Evolutionary conservation across 225 moss, liverwort and hornwort species (phyloP), one percentile per base, ranked within the genome.

Genomic region (Climacium dendroides): DNA sequence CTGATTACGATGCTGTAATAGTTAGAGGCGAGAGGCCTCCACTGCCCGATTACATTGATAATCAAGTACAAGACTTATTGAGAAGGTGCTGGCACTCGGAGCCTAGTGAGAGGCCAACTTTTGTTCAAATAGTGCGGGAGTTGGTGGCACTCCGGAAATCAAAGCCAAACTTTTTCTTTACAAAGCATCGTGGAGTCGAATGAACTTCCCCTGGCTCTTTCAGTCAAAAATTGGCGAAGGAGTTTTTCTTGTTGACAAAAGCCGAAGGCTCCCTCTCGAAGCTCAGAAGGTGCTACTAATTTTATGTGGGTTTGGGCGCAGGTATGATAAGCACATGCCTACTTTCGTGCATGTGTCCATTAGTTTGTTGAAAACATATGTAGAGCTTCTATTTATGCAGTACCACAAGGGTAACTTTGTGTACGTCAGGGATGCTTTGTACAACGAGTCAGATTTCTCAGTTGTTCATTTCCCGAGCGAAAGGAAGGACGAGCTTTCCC

Each of bases 391-490:
- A 22, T 62, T 45, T 45, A 2, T 47, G 23, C 32, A 23, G 61
- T 47, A 80, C 80, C 80, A 23, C 32, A 59, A 79, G 39, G 59
- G 41, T 41, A 79, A 19, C 58, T 81, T 63, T 35, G 35, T 81
- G 48, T 90, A 92, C 86, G 86, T 96, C 80, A 94, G 90, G 79
- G 95, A 98, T 87, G 93, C 97, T 34, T 93, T 97, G 83, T 97
- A 87, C 55, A 96, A 96, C 90, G 92, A 94, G 74, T 94, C 97
- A 43, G 96, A 96, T 81, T 94, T 94, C 67, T 94, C 96, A 59
- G 82, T 88, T 61, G 85, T 96, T 74, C 98, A 94, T 39, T 98
- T 98, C 80, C 95, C 94, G 34, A 94, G 53, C 72, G 92, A 50
- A 74, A 87, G 32, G 50, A 88, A 78, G 45, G 94, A 97, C 82